Conservation (phyloP, 345 rosid genomes). For the Eutrema yunnanense region DNA sequence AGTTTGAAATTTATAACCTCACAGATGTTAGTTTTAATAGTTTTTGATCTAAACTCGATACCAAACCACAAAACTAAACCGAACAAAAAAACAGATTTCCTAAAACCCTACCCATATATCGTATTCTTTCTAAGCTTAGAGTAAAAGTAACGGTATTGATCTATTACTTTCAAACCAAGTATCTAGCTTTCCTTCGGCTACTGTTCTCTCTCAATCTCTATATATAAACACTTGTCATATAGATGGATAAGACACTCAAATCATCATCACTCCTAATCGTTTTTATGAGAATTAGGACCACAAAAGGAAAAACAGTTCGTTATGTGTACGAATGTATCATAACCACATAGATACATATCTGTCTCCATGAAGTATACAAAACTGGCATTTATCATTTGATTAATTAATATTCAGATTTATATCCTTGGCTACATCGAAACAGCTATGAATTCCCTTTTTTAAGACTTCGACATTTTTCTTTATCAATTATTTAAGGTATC, state of each 20-base stretch:
- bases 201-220: background rate
- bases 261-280: conserved; percentile 15
- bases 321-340: conserved; percentile 21
- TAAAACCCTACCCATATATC: no score
- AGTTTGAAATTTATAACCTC: no score
- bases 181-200: background rate
- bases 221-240: conserved; percentile 11
- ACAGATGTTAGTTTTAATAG: no score
- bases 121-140: background rate
- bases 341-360: conserved; percentile 21
- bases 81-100: no score
- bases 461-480: background rate
- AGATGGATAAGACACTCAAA: conserved; percentile 12
- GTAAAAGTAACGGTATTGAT: conserved; percentile 3
- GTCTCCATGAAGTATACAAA: conserved; percentile 5
- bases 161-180: background rate
- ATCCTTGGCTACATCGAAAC: conserved; percentile 11
- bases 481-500: background rate
- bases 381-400: conserved; percentile 11
- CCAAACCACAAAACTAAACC: no score
- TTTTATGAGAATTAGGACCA: conserved; percentile 17
- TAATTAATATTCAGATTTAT: background rate
- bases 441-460: conserved; percentile 21
- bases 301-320: background rate
- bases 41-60: no score